phyloP scores from a whole-genome alignment of 2,329 filamentous ascomycete species.

The Tolypocladium inflatum region DNA sequence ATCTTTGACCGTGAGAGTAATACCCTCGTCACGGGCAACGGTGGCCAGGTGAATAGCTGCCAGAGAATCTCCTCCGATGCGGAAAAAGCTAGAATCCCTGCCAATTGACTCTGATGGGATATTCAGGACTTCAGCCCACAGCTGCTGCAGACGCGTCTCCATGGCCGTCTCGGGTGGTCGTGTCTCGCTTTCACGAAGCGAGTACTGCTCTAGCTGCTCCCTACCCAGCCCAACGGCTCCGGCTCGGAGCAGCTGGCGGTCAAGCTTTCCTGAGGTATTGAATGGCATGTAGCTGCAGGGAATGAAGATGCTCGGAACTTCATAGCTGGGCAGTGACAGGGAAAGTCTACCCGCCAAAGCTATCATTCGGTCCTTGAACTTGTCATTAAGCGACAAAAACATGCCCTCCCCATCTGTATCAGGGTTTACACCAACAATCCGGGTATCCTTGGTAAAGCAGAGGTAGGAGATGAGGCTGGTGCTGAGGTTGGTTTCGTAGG shows the following conservation, averaged over 20 bases:
- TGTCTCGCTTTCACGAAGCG: neutral
- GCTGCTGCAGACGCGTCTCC: constrained; percentile 1
- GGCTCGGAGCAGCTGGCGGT: constrained; percentile 2
- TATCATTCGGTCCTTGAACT: no score
- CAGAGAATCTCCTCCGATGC: constrained; percentile 17
- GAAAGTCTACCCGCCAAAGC: neutral
- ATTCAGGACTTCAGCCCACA: constrained; percentile 3
- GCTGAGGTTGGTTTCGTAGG: no score
- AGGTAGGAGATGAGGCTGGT: no score
- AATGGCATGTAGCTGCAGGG: constrained; percentile 6
- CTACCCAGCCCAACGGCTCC: neutral
- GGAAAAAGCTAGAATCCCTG: constrained; percentile 15
- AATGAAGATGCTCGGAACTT: constrained; percentile 6
- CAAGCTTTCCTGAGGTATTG: constrained; percentile 7
- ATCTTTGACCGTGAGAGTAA: constrained; percentile 11
- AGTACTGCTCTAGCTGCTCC: neutral
- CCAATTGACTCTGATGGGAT: constrained; percentile 15
- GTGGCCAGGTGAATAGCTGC: constrained; percentile 10
- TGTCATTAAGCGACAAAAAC: no score
- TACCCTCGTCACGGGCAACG: neutral
- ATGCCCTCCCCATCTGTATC: no score
- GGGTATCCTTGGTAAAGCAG: no score
- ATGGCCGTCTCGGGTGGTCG: neutral
- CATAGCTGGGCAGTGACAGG: constrained; percentile 1
- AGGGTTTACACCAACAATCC: no score